Base-by-base conservation (phyloP, 2,329 filamentous ascomycete species). In the Fusarium sp. region DNA sequence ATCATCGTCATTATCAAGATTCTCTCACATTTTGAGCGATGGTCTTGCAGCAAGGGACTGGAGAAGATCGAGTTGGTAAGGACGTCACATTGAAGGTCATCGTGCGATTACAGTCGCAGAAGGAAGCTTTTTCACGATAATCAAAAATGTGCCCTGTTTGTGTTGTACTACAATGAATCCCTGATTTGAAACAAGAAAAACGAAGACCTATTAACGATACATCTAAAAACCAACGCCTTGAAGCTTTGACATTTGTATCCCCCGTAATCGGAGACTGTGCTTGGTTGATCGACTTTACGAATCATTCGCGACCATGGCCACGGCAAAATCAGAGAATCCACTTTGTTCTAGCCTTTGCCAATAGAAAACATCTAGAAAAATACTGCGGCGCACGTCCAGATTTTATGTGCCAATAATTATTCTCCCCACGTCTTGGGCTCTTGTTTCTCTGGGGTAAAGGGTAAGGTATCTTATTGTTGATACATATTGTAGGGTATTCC, bases 311-410 rank as follows among this genome's bases (percentile, higher is more conserved):
- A 31, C 31, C 22, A 26, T 34, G n/a, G 33, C 45, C 45, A 18
- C 3, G 8, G 26, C 26, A 31, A 13, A 64, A 55, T 51, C 20
- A 28, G 18, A 3, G 49, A 52, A 57, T 43, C 69, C 69, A 71
- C 63, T 66, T 68, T 66, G 63, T 72, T 72, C 69, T 66, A 71
- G 69, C 43, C 64, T 38, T 65, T 63, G 38, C 33, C 48, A 34
- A 61, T 68, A 24, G 63, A 71, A 65, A 17, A 42, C n/a, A 15
- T 33, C 50, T 49, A 28, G 39, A 62, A 62, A 57, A 53, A 39
- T 34, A 31, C 40, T 31, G 34, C 42, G 40, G 20, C 53, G 46
- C 46, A 66, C 54, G 53, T 43, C 31, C 46, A 66, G 42, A n/a
- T 46, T 36, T 39, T 14, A 38, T 34, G 24, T 46, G 44, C 50